phyloP scores from a whole-genome alignment of 116 monocot species.

The Trichopus zeylanicus region DNA sequence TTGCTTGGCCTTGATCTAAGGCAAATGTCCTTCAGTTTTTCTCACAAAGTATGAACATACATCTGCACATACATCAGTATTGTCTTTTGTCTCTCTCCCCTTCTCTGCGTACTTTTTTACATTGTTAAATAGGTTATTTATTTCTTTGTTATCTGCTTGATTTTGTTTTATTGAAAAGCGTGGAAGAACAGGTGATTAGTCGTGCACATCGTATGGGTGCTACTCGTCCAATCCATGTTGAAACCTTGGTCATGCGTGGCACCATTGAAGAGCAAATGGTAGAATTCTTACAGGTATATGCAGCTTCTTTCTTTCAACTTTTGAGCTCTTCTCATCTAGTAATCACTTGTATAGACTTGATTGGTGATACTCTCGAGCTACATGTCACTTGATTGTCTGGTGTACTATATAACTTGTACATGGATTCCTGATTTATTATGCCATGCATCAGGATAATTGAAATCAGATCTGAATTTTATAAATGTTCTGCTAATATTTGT shows the following conservation, averaged over 20 bases:
- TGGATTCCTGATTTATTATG: too few species aligned
- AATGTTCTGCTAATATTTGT: too few species aligned
- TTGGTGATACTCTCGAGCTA: too few species aligned
- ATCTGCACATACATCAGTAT: too few species aligned
- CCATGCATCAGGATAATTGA: too few species aligned
- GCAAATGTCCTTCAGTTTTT: too few species aligned
- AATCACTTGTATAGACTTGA: background rate
- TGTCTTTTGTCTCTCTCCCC: background rate
- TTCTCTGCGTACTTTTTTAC: background rate
- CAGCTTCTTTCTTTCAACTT: background rate
- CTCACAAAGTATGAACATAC: too few species aligned
- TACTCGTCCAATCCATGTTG: conserved; percentile 79
- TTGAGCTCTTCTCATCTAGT: background rate
- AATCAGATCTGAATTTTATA: too few species aligned
- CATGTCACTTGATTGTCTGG: too few species aligned
- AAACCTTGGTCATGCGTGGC: conserved; percentile 91
- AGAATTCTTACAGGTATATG: conserved; percentile 62
- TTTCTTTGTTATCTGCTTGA: background rate
- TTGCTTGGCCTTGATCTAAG: too few species aligned
- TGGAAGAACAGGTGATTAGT: conserved; percentile 98
- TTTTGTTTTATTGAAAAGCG: conserved; percentile 33
- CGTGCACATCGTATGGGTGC: conserved; percentile 99
- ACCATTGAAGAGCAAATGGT: conserved; percentile 99
- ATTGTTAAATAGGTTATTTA: background rate
- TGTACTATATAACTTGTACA: too few species aligned